Percentiles rank a stretch among this genome's conserved stretches.
Conservation (phyloP, 495 filamentous ascomycete species). For the Cercophora newfieldiana region DNA sequence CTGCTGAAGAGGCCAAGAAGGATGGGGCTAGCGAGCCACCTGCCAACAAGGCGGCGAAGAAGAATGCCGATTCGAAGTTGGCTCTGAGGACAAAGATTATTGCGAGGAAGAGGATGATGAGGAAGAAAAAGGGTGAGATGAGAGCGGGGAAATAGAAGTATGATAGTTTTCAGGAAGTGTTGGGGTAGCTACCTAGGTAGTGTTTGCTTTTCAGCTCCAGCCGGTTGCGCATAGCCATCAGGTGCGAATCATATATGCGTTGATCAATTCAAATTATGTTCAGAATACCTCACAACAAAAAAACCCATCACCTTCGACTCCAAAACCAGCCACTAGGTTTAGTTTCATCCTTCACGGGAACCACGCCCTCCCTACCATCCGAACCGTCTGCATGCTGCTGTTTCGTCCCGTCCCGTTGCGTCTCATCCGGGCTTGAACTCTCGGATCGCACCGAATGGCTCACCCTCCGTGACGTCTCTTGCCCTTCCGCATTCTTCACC, state of each 20-base stretch:
- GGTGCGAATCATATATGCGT: background rate
- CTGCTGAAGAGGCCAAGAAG: slow-evolving; percentile 15
- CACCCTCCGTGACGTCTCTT: slow-evolving; percentile 9
- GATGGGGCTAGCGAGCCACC: slow-evolving; percentile 15
- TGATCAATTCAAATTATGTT: background rate
- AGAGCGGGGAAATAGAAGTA: slow-evolving; percentile 28
- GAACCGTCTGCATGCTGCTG: background rate
- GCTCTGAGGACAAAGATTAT: slow-evolving; percentile 50
- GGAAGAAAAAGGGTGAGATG: slow-evolving; percentile 50
- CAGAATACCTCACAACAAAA: background rate
- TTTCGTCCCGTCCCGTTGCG: no score
- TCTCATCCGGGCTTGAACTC: no score
- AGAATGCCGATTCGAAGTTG: slow-evolving; percentile 36
- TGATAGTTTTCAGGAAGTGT: background rate
- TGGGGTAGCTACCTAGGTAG: background rate
- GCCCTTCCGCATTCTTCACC: slow-evolving; percentile 14
- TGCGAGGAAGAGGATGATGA: slow-evolving; percentile 47
- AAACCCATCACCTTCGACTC: background rate
- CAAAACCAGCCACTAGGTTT: background rate
- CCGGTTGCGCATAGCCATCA: background rate
- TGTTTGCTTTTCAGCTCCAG: background rate
- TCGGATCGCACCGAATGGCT: slow-evolving; percentile 1
- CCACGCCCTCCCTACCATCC: background rate
- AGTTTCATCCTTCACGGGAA: background rate
- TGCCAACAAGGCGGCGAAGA: slow-evolving; percentile 26